Conservation (phyloP, 164 flowering plant species). For the Berberis thunbergii region DNA sequence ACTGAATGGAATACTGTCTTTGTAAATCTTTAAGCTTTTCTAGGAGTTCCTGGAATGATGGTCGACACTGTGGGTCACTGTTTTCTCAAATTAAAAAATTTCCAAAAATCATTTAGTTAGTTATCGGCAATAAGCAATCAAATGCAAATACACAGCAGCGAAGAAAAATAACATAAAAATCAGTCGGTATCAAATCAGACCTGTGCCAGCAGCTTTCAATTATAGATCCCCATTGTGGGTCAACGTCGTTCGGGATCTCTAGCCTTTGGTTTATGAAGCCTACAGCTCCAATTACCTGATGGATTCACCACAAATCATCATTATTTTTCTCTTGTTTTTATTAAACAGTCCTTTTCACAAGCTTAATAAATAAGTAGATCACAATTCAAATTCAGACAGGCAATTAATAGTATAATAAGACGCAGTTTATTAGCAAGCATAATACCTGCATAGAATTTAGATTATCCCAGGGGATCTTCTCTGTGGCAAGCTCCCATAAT, state of each 20-base stretch:
- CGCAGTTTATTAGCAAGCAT: not conserved
- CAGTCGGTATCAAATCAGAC: slow-evolving; percentile 20
- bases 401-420: not conserved
- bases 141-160: not conserved
- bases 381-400: not conserved
- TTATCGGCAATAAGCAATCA: not conserved
- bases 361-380: too few species aligned
- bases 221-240: slow-evolving; percentile 70
- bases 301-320: slow-evolving; percentile 4
- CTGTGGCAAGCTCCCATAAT: slow-evolving; percentile 92
- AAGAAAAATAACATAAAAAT: not conserved
- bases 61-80: slow-evolving; percentile 65
- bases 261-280: slow-evolving; percentile 94
- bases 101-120: not conserved
- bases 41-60: slow-evolving; percentile 67
- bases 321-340: not conserved
- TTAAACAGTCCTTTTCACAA: too few species aligned
- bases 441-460: slow-evolving; percentile 95
- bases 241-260: slow-evolving; percentile 77
- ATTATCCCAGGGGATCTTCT: slow-evolving; percentile 94
- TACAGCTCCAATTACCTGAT: slow-evolving; percentile 91
- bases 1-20: slow-evolving; percentile 44
- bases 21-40: slow-evolving; percentile 62
- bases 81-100: slow-evolving; percentile 4
- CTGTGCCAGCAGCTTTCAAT: slow-evolving; percentile 95